Evolutionary conservation across 2,329 filamentous ascomycete species (phyloP).

Genomic region (Fusarium sp.): DNA sequence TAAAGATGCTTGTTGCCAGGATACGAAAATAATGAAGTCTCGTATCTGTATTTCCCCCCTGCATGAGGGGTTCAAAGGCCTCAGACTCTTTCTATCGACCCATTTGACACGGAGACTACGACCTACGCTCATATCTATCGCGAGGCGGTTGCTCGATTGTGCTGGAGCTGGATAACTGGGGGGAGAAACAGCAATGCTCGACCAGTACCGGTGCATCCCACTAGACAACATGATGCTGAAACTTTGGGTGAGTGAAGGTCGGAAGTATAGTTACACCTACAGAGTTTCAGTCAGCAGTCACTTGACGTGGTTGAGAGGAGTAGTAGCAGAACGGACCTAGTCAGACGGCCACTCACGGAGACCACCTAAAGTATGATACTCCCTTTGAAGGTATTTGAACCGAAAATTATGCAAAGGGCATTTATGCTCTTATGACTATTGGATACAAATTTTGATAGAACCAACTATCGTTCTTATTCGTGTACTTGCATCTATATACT

Average conservation of each 20-base stretch:
- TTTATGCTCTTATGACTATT: background rate
- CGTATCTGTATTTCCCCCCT: conserved; percentile 13
- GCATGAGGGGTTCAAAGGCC: background rate
- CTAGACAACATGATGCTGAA: background rate
- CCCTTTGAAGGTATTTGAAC: background rate
- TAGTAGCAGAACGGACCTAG: background rate
- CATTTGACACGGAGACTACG: background rate
- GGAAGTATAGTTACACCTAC: background rate
- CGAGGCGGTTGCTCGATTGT: background rate
- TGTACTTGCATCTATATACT: background rate
- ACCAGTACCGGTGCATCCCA: background rate
- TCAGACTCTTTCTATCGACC: background rate
- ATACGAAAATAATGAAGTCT: background rate
- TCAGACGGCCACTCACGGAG: background rate
- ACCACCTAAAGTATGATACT: background rate
- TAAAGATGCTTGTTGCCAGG: background rate
- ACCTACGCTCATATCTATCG: background rate
- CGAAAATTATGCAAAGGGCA: background rate
- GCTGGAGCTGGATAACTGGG: too few species aligned
- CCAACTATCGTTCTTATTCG: background rate
- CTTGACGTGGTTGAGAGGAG: too few species aligned
- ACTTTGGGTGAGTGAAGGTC: background rate
- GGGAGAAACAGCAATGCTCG: too few species aligned
- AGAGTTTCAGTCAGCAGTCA: background rate
- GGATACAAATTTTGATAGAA: background rate